Conservation (phyloP, 1,284 basidiomycete species). For the Volvariella volvacea region DNA sequence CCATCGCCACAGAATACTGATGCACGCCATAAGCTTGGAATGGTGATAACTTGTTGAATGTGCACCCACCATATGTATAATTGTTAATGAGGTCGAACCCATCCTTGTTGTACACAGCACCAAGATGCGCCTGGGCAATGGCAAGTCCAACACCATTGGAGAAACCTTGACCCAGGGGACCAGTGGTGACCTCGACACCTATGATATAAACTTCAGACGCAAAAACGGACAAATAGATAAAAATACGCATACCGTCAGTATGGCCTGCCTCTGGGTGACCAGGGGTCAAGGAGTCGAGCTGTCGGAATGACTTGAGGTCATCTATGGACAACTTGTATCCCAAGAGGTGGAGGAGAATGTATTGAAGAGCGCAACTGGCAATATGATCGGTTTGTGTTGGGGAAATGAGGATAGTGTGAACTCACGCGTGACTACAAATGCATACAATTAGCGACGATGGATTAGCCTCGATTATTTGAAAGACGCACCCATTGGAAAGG, state of each 20-base stretch:
- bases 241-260: slow-evolving; percentile 60
- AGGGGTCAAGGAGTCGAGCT: slow-evolving; percentile 83
- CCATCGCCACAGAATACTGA: slow-evolving; percentile 89
- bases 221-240: slow-evolving; percentile 1
- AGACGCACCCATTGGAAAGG: slow-evolving; percentile 70
- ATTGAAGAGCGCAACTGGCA: slow-evolving; percentile 76
- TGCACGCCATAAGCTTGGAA: slow-evolving; percentile 11
- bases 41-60: slow-evolving; percentile 2
- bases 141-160: slow-evolving; percentile 91
- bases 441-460: neutral
- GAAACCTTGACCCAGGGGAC: slow-evolving; percentile 93
- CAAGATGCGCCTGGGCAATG: slow-evolving; percentile 88
- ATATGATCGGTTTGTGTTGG: slow-evolving; percentile 9
- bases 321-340: slow-evolving; percentile 83
- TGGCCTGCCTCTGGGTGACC: slow-evolving; percentile 89
- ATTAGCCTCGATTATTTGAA: neutral
- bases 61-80: slow-evolving; percentile 72
- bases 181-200: slow-evolving; percentile 93
- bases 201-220: slow-evolving; percentile 1
- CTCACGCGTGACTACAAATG: slow-evolving; percentile 59
- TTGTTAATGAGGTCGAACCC: slow-evolving; percentile 84
- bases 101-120: slow-evolving; percentile 85
- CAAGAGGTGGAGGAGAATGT: slow-evolving; percentile 76
- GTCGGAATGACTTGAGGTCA: slow-evolving; percentile 81
- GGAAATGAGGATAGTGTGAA: slow-evolving; percentile 11